phyloP scores from a whole-genome alignment of 2,329 filamentous ascomycete genomes.

The Acrocalymma vagum region DNA sequence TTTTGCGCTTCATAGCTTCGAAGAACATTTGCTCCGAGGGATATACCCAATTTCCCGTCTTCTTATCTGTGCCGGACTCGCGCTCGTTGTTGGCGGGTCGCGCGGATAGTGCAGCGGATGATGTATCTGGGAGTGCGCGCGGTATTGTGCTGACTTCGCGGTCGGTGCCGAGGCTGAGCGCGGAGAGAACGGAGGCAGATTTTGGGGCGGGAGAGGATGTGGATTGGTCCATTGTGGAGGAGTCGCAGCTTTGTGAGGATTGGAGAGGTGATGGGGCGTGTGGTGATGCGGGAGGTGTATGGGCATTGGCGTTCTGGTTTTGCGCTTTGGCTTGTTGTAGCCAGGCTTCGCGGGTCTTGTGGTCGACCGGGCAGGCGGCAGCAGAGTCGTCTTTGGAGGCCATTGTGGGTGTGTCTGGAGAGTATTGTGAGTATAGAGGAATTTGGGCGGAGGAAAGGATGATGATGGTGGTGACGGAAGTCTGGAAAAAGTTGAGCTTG shows the following conservation, averaged over 20 bases:
- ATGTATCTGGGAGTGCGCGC: slow-evolving; percentile 37
- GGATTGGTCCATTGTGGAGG: slow-evolving; percentile 44
- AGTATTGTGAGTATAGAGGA: slow-evolving; percentile 10
- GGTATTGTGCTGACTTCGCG: slow-evolving; percentile 52
- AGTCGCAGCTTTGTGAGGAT: slow-evolving; percentile 46
- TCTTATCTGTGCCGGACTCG: slow-evolving; percentile 70
- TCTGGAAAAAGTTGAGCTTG: slow-evolving; percentile 34
- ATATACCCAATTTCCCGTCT: slow-evolving; percentile 93
- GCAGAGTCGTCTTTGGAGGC: slow-evolving; percentile 42
- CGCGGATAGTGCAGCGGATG: slow-evolving; percentile 36
- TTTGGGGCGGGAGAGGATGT: slow-evolving; percentile 28
- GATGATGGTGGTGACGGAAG: slow-evolving; percentile 27
- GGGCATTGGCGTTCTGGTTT: slow-evolving; percentile 28
- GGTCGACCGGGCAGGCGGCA: slow-evolving; percentile 81
- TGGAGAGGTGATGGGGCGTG: slow-evolving; percentile 26
- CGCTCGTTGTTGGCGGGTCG: slow-evolving; percentile 76
- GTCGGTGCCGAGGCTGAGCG: slow-evolving; percentile 52
- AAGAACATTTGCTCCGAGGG: slow-evolving; percentile 98
- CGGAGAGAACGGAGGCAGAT: slow-evolving; percentile 30
- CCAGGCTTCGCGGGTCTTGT: slow-evolving; percentile 88
- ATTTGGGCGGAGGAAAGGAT: slow-evolving; percentile 5
- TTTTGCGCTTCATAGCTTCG: slow-evolving; percentile 93
- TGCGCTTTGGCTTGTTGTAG: slow-evolving; percentile 71
- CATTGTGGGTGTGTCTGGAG: slow-evolving; percentile 23
- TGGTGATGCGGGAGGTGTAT: slow-evolving; percentile 29